These are phyloP conservation scores for Xylaria sp. DNA, from an alignment of 2,329 filamentous ascomycete species.

Conservation along the genomic window DNA sequence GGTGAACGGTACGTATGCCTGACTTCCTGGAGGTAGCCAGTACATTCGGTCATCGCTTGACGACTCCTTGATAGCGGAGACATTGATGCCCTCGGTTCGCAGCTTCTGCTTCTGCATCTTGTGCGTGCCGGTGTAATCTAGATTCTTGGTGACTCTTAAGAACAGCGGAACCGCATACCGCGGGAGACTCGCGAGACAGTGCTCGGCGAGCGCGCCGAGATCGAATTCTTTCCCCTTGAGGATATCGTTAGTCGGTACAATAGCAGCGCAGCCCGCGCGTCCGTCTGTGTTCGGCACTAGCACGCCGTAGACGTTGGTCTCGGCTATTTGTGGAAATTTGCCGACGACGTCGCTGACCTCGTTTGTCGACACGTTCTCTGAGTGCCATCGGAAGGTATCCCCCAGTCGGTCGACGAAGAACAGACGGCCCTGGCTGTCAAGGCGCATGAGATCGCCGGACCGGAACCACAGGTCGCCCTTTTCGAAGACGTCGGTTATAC, in stretches of 20 bases:
- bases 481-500: conserved; percentile 64
- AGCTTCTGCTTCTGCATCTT: conserved; percentile 52
- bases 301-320: conserved; percentile 52
- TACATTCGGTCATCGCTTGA: conserved; percentile 44
- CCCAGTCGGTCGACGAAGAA: conserved; percentile 73
- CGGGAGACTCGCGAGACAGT: conserved; percentile 47
- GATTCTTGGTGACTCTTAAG: conserved; percentile 44
- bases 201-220: conserved; percentile 42
- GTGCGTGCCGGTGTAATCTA: conserved; percentile 53
- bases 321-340: conserved; percentile 47
- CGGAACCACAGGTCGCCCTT: conserved; percentile 73
- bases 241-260: conserved; percentile 45
- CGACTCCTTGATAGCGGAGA: conserved; percentile 42
- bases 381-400: conserved; percentile 73
- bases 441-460: conserved; percentile 68
- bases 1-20: conserved; percentile 46
- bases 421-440: conserved; percentile 66
- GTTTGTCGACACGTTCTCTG: conserved; percentile 53
- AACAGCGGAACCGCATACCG: conserved; percentile 53
- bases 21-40: conserved; percentile 46
- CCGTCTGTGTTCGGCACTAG: conserved; percentile 51
- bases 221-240: conserved; percentile 38
- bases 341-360: conserved; percentile 51
- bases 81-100: conserved; percentile 50
- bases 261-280: conserved; percentile 48